These are phyloP conservation scores for Saccharomycopsis hybrid DNA, from an alignment of 1,139 yeast genomes.

Conservation along the genomic window DNA sequence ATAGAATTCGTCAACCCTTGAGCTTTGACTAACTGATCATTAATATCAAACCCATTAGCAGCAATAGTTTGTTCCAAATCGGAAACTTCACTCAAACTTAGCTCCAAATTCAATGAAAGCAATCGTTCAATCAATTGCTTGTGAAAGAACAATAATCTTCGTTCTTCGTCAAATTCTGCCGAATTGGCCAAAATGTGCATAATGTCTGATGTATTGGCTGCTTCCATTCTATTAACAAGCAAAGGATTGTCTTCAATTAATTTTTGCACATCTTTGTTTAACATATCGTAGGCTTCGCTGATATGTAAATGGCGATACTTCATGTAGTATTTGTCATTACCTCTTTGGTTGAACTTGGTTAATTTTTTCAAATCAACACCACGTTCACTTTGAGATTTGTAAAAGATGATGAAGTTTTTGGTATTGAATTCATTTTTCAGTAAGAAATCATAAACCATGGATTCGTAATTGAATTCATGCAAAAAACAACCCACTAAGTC, in stretches of 20 bases:
- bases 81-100: slow-evolving; percentile 56
- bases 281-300: slow-evolving; percentile 63
- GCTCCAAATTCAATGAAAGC: slow-evolving; percentile 43
- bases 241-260: slow-evolving; percentile 68
- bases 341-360: slow-evolving; percentile 51
- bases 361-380: slow-evolving; percentile 46
- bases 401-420: slow-evolving; percentile 26
- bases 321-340: slow-evolving; percentile 57
- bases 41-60: slow-evolving; percentile 66
- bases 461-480: slow-evolving; percentile 92
- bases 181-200: slow-evolving; percentile 62
- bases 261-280: slow-evolving; percentile 57
- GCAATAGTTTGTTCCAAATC: slow-evolving; percentile 71
- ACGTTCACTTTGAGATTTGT: slow-evolving; percentile 53
- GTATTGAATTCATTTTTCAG: slow-evolving; percentile 14
- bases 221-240: slow-evolving; percentile 56
- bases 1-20: slow-evolving; percentile 63
- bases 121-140: slow-evolving; percentile 55
- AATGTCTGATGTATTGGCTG: slow-evolving; percentile 54
- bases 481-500: slow-evolving; percentile 80
- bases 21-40: slow-evolving; percentile 49
- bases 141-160: slow-evolving; percentile 55
- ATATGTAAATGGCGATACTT: slow-evolving; percentile 71
- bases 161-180: slow-evolving; percentile 61
- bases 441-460: slow-evolving; percentile 71